These are phyloP conservation scores for Mesembryanthemum crystallinum DNA, from an alignment of 148 eudicot genomes.

Conservation along the genomic window DNA sequence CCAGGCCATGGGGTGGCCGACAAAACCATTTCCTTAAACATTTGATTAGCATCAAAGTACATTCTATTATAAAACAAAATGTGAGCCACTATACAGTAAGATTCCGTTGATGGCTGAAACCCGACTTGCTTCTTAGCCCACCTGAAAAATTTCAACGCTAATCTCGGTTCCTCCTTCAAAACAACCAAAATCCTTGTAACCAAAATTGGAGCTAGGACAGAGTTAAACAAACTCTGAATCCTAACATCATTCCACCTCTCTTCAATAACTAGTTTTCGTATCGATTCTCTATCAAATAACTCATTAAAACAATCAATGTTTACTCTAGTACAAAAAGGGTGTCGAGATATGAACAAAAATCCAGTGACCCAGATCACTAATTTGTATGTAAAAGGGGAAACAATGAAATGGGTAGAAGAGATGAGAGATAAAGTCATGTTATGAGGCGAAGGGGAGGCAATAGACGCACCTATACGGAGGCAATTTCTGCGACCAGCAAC, in stretches of 20 bases:
- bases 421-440: neutral
- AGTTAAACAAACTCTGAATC: slow-evolving; percentile 41
- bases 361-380: slow-evolving; percentile 42
- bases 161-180: slow-evolving; percentile 59
- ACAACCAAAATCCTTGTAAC: slow-evolving; percentile 54
- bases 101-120: slow-evolving; percentile 60
- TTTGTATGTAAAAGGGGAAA: slow-evolving; percentile 38
- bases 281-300: slow-evolving; percentile 34
- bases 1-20: slow-evolving; percentile 30
- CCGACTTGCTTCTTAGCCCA: slow-evolving; percentile 61
- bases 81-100: slow-evolving; percentile 66
- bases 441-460: slow-evolving; percentile 29
- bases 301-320: slow-evolving; percentile 32
- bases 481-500: slow-evolving; percentile 42
- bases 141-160: slow-evolving; percentile 61
- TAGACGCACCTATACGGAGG: slow-evolving; percentile 35
- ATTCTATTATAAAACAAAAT: slow-evolving; percentile 68
- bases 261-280: slow-evolving; percentile 46
- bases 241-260: slow-evolving; percentile 67
- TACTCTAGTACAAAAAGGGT: slow-evolving; percentile 35
- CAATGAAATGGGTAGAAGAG: slow-evolving; percentile 27
- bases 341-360: slow-evolving; percentile 38
- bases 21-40: slow-evolving; percentile 54
- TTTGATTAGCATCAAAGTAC: slow-evolving; percentile 55
- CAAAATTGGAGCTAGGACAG: slow-evolving; percentile 56